Evolutionary conservation across 441 rosid genomes (phyloP), one percentile per base, ranked within the genome.

Genomic region (Codiaeum variegatum): DNA sequence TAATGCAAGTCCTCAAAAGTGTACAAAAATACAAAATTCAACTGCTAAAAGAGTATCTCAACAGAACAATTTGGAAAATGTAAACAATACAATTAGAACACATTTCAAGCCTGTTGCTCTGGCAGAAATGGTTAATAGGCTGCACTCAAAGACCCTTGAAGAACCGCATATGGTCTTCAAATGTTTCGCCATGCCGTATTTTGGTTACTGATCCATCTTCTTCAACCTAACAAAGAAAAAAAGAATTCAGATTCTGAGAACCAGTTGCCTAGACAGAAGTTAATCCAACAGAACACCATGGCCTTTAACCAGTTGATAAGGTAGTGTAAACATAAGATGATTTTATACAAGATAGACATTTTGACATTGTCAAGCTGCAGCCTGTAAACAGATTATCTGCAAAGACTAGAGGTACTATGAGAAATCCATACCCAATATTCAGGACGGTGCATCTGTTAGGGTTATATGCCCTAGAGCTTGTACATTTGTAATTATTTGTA

Each of bases 371-470:
- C 70, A 19, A 66, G 36, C 1, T 16, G 5, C 54, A 40, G 44
- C 13, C 13, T 40, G 44, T 9, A 63, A 19, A 8, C 38, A 32
- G 21, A 3, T 63, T 19, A 38, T 21, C 54, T 47, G 62, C 15
- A 18, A n/a, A 31, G 23, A 31, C 4, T 36, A 59, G 19, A 47
- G 18, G 28, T 11, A 29, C 42, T 60, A 29, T 29, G 21, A 51
- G 40, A 2, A 21, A 31, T 68, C 3, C 40, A 56, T 90, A 95
- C 99, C 99, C 98, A 95, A 83, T 93, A 93, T 83, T 93, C 98
- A 0, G 99, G 97, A 75, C 97, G 99, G 26, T 97, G 97, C 98
- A 95, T 93, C 86, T 95, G n/a, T n/a, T n/a, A n/a, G n/a, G n/a
- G n/a, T n/a, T n/a, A n/a, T n/a, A n/a, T n/a, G n/a, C n/a, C n/a